Evolutionary conservation across 495 filamentous ascomycete genomes (phyloP).

Genomic region (Parachaetomium inaequale): DNA sequence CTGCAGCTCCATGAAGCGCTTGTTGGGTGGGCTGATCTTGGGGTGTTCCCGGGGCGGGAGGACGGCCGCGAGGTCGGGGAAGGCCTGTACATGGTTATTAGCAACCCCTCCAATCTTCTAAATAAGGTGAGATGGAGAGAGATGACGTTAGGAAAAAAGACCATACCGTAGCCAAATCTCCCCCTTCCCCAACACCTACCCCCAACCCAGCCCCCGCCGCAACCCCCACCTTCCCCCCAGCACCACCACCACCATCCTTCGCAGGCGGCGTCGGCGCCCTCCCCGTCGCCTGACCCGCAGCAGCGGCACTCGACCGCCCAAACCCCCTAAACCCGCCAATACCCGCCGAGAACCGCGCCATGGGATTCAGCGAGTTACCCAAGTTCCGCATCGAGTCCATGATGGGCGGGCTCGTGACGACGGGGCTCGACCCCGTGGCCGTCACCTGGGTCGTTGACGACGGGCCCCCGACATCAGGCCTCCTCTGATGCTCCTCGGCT

Average conservation of each 20-base stretch:
- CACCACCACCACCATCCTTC: slow-evolving; percentile 22
- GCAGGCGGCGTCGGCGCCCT: slow-evolving; percentile 26
- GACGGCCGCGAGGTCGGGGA: slow-evolving; percentile 54
- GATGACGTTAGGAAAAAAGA: neutral
- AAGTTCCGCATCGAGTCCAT: slow-evolving; percentile 82
- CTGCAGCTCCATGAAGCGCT: slow-evolving; percentile 75
- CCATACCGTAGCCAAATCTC: slow-evolving; percentile 51
- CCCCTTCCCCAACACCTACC: slow-evolving; percentile 35
- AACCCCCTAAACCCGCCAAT: slow-evolving; percentile 72
- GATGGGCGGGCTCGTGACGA: slow-evolving; percentile 51
- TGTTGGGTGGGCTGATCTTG: slow-evolving; percentile 67
- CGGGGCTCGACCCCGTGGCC: slow-evolving; percentile 20
- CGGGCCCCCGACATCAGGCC: neutral
- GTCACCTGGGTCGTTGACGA: neutral
- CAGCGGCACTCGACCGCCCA: slow-evolving; percentile 50
- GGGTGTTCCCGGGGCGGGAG: slow-evolving; percentile 48
- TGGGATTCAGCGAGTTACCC: slow-evolving; percentile 77
- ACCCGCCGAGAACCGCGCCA: slow-evolving; percentile 66
- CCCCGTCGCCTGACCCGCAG: slow-evolving; percentile 22
- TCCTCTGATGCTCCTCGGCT: neutral
- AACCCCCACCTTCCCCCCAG: too few species aligned
- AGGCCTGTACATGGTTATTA: slow-evolving; percentile 40
- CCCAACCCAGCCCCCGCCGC: slow-evolving; percentile 19
- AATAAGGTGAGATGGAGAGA: neutral
- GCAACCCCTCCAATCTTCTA: neutral